Conservation (phyloP, 2,329 filamentous ascomycete genomes). For the Bipolaris sorokiniana region DNA sequence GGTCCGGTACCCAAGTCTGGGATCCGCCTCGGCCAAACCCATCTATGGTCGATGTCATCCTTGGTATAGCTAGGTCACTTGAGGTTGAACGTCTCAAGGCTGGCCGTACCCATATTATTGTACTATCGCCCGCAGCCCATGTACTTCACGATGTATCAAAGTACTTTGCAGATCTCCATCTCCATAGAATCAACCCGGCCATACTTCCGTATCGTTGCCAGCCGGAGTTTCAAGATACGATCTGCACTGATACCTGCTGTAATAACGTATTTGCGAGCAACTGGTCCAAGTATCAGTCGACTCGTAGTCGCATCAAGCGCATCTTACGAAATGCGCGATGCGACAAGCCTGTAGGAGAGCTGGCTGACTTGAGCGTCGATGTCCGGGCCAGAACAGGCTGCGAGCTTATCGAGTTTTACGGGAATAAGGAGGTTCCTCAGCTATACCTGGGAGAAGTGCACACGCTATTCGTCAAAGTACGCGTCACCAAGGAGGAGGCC, state of each 20-base stretch:
- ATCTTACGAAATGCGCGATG: conserved; percentile 38
- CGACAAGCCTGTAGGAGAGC: conserved; percentile 27
- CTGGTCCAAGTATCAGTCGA: conserved; percentile 32
- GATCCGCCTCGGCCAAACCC: conserved; percentile 39
- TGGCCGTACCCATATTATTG: conserved; percentile 33
- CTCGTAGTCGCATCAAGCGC: conserved; percentile 28
- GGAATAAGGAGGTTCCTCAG: conserved; percentile 22
- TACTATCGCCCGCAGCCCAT: conserved; percentile 34
- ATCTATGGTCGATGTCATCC: conserved; percentile 35
- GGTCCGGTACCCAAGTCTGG: conserved; percentile 33
- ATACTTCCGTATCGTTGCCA: conserved; percentile 28
- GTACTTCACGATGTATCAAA: conserved; percentile 33
- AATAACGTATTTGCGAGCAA: conserved; percentile 36
- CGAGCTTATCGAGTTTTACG: conserved; percentile 28
- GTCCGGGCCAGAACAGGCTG: conserved; percentile 34
- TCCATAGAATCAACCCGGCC: conserved; percentile 40
- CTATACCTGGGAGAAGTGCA: conserved; percentile 39
- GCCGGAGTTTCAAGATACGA: conserved; percentile 15
- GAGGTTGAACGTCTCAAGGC: conserved; percentile 18
- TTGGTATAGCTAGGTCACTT: conserved; percentile 32
- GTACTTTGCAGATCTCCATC: conserved; percentile 25
- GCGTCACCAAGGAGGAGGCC: conserved; percentile 24
- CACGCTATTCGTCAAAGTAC: conserved; percentile 31
- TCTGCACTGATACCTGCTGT: conserved; percentile 33
- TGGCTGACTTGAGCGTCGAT: conserved; percentile 31